Evolutionary conservation across 768 basidiomycete genomes (phyloP).

Genomic region (Boletus eberwhitei): DNA sequence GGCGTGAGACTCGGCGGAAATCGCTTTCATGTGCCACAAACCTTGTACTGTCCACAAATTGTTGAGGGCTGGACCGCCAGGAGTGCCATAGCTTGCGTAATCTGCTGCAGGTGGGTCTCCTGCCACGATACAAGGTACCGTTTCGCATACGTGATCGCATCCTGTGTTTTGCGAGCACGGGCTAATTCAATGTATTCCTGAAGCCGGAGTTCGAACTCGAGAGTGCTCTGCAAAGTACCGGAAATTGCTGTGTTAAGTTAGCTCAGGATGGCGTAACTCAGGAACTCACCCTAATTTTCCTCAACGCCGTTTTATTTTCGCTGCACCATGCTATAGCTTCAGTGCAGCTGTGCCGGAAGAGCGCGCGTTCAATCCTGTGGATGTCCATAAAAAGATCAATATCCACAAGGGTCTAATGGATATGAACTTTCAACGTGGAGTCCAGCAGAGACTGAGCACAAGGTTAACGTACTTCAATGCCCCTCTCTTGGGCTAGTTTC

Average conservation of each 20-base stretch:
- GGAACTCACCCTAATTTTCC: constrained; percentile 76
- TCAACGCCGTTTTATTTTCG: constrained; percentile 89
- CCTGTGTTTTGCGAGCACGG: constrained; percentile 55
- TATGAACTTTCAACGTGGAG: constrained; percentile 17
- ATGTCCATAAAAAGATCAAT: constrained; percentile 91
- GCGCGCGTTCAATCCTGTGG: constrained; percentile 77
- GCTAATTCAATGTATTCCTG: constrained; percentile 96
- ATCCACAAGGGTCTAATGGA: constrained; percentile 74
- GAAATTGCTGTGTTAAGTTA: constrained; percentile 16
- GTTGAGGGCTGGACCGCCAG: constrained; percentile 74
- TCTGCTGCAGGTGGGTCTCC: constrained; percentile 74
- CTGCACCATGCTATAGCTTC: constrained; percentile 95
- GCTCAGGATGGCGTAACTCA: constrained; percentile 6
- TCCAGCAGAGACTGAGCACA: constrained; percentile 14
- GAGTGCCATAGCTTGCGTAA: constrained; percentile 71
- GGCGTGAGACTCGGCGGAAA: constrained; percentile 7
- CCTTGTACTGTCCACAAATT: constrained; percentile 76
- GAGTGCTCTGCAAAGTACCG: constrained; percentile 62
- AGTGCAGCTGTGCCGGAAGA: constrained; percentile 70
- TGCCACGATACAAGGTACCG: constrained; percentile 83
- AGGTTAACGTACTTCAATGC: constrained; percentile 64
- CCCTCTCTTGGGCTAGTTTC: constrained; percentile 69
- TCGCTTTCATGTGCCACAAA: constrained; percentile 30
- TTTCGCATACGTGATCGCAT: constrained; percentile 81
- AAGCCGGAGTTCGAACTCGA: constrained; percentile 93